phyloP scores from a whole-genome alignment of 805 yeast species.

The Ogataea philodendri region DNA sequence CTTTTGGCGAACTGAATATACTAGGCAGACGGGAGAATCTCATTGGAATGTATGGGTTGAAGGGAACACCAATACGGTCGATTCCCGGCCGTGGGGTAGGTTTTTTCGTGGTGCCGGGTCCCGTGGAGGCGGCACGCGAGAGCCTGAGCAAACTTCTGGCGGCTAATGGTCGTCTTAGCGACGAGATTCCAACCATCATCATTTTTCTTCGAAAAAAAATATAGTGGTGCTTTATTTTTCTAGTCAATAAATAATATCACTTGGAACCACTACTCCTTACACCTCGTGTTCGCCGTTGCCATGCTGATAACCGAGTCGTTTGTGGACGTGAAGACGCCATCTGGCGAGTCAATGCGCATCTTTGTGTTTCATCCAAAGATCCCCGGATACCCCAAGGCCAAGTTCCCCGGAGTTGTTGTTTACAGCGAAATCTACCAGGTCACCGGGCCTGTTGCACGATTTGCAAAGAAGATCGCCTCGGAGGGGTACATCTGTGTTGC shows the following conservation, averaged over 20 bases:
- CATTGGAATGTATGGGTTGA: slow-evolving; percentile 49
- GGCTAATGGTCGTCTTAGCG: not conserved
- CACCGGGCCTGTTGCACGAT: slow-evolving; percentile 77
- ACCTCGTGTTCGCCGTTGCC: no score
- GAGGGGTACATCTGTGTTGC: slow-evolving; percentile 79
- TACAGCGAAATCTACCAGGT: slow-evolving; percentile 81
- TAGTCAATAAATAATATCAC: slow-evolving; percentile 1
- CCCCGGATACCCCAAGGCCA: slow-evolving; percentile 71
- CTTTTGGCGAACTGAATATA: slow-evolving; percentile 37
- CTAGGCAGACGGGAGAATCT: slow-evolving; percentile 44
- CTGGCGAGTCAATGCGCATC: slow-evolving; percentile 65
- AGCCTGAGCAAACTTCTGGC: slow-evolving; percentile 3
- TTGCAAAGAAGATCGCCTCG: slow-evolving; percentile 75
- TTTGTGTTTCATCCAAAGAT: slow-evolving; percentile 66
- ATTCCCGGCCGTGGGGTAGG: slow-evolving; percentile 32
- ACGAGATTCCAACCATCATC: slow-evolving; percentile 9
- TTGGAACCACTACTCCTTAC: slow-evolving; percentile 4
- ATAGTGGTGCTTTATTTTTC: no score
- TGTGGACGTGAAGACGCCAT: slow-evolving; percentile 63
- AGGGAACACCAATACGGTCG: slow-evolving; percentile 36
- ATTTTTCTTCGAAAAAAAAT: not conserved
- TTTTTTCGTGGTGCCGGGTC: slow-evolving; percentile 11
- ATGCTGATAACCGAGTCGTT: slow-evolving; percentile 70
- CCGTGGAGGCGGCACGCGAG: slow-evolving; percentile 17
- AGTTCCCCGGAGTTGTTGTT: slow-evolving; percentile 77